Evolutionary conservation across 1,284 basidiomycete genomes (phyloP).

Genomic region (Trametes versicolor): DNA sequence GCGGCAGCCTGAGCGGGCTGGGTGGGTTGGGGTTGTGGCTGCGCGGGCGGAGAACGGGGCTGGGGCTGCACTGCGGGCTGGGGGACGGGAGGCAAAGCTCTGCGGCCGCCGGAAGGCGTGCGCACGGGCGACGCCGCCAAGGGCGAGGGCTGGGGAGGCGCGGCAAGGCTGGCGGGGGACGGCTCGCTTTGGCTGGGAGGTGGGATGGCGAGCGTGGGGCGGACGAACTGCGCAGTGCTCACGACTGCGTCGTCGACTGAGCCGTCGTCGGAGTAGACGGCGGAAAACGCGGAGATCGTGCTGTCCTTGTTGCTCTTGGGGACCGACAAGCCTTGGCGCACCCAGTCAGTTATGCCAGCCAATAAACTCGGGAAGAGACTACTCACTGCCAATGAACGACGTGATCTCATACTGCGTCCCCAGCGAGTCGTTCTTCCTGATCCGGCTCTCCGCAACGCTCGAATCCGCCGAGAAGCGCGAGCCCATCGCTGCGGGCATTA

Average conservation of each 20-base stretch:
- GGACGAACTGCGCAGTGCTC: slow-evolving; percentile 21
- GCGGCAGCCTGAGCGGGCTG: neutral
- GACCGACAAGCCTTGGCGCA: slow-evolving; percentile 21
- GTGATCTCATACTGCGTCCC: slow-evolving; percentile 77
- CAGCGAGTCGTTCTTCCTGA: slow-evolving; percentile 50
- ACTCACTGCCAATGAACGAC: slow-evolving; percentile 76
- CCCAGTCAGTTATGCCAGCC: slow-evolving; percentile 21
- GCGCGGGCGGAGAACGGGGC: neutral
- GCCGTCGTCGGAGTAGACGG: slow-evolving; percentile 29
- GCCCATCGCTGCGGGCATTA: slow-evolving; percentile 15
- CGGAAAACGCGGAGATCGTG: slow-evolving; percentile 30
- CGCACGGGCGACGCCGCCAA: slow-evolving; percentile 11
- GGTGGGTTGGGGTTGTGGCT: slow-evolving; percentile 1
- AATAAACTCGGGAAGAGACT: neutral
- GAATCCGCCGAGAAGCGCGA: slow-evolving; percentile 46
- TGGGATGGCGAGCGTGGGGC: slow-evolving; percentile 29
- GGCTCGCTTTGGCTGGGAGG: neutral
- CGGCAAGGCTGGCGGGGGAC: slow-evolving; percentile 1
- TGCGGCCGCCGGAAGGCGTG: slow-evolving; percentile 14
- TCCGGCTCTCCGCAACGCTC: slow-evolving; percentile 34
- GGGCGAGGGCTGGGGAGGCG: slow-evolving; percentile 8
- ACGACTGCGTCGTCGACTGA: slow-evolving; percentile 26
- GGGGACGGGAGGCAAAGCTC: slow-evolving; percentile 16
- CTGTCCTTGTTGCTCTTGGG: slow-evolving; percentile 33
- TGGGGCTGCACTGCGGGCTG: slow-evolving; percentile 12